A percentile compares a stretch with the other conserved stretches of the same genome.
phyloP scores from a whole-genome alignment of 2,329 filamentous ascomycete species.

The Cytospora chrysosperma region DNA sequence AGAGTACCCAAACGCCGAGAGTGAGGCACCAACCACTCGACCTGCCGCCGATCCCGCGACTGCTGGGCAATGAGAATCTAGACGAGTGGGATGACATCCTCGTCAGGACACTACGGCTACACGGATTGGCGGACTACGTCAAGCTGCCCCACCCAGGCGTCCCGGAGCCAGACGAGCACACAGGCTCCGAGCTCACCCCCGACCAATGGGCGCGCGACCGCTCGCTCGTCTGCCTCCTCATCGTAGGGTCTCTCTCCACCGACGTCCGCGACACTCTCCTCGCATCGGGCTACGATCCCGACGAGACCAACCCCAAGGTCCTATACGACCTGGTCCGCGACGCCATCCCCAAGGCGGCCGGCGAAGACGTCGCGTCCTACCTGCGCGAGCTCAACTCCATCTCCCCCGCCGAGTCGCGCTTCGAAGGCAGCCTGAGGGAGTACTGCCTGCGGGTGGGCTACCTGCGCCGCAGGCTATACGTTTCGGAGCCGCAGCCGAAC shows the following conservation, averaged over 20 bases:
- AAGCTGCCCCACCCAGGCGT: constrained; percentile 12
- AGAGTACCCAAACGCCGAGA: neutral
- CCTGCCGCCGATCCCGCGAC: constrained; percentile 15
- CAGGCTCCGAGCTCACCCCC: neutral
- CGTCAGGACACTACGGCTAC: constrained; percentile 15
- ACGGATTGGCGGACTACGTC: constrained; percentile 20
- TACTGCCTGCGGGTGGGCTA: constrained; percentile 20
- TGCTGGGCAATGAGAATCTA: constrained; percentile 21
- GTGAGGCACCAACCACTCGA: constrained; percentile 8
- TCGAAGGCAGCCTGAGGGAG: constrained; percentile 19
- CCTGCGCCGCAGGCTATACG: constrained; percentile 19
- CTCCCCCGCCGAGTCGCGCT: constrained; percentile 19
- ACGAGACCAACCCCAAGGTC: constrained; percentile 16
- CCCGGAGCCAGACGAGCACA: constrained; percentile 2
- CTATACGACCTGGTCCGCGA: constrained; percentile 22
- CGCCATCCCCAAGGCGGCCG: constrained; percentile 15
- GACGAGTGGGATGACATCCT: constrained; percentile 24
- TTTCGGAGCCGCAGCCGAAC: constrained; percentile 23
- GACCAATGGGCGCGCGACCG: constrained; percentile 19
- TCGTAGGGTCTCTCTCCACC: constrained; percentile 19
- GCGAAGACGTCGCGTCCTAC: constrained; percentile 19
- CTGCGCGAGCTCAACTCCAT: constrained; percentile 21
- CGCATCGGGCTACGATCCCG: constrained; percentile 20
- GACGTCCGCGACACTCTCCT: constrained; percentile 24
- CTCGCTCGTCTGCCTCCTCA: constrained; percentile 21